phyloP scores from a whole-genome alignment of 768 basidiomycete species.

The Cyathus striatus region DNA sequence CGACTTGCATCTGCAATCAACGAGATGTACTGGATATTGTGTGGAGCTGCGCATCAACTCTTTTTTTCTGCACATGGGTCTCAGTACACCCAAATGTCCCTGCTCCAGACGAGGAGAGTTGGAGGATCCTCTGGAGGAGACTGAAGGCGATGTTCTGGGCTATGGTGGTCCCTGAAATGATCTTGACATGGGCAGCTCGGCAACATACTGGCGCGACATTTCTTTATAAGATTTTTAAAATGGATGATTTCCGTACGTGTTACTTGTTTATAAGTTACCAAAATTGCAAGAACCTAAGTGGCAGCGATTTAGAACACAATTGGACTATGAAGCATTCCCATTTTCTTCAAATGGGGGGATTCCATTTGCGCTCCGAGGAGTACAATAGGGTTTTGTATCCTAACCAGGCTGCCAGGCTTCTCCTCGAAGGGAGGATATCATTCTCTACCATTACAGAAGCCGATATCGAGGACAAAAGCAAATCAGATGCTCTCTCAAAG shows the following conservation, averaged over 20 bases:
- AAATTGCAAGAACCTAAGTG: background rate
- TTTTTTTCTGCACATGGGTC: background rate
- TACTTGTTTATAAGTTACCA: background rate
- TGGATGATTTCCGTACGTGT: too few species aligned
- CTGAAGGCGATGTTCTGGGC: background rate
- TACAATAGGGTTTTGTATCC: background rate
- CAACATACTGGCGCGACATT: background rate
- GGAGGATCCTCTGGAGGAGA: background rate
- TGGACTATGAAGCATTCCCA: slow-evolving; percentile 2
- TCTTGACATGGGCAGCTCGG: background rate
- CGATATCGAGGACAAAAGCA: slow-evolving; percentile 4
- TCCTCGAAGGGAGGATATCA: background rate
- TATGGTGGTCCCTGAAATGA: background rate
- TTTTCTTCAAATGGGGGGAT: slow-evolving; percentile 6
- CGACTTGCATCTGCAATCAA: too few species aligned
- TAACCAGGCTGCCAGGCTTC: background rate
- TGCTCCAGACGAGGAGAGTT: background rate
- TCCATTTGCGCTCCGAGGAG: background rate
- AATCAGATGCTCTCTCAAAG: background rate
- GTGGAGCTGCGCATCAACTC: too few species aligned
- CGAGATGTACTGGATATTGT: too few species aligned
- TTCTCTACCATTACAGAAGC: background rate
- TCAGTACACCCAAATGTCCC: background rate
- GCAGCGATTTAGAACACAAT: background rate
- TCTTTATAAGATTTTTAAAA: background rate